These are phyloP conservation scores for Marasmius sp. DNA, from an alignment of 1,284 basidiomycete species.

Conservation along the genomic window DNA sequence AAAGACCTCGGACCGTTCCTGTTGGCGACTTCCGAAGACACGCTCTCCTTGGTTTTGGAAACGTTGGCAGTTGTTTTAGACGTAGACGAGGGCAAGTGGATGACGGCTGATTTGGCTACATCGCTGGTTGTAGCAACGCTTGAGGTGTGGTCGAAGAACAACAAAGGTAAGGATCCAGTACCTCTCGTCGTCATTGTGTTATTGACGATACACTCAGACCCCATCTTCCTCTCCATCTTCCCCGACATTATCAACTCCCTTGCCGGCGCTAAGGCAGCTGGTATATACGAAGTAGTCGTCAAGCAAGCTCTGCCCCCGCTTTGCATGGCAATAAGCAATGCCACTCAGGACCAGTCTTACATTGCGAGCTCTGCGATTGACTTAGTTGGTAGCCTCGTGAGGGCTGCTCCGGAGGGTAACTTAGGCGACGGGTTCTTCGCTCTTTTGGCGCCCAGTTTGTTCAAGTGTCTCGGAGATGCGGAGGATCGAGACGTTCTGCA, in stretches of 20 bases:
- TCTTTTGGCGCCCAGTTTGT: slow-evolving; percentile 72
- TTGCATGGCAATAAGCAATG: slow-evolving; percentile 59
- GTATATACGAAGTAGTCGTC: slow-evolving; percentile 72
- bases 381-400: slow-evolving; percentile 68
- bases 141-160: slow-evolving; percentile 83
- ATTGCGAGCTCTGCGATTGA: slow-evolving; percentile 80
- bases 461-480: slow-evolving; percentile 61
- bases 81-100: slow-evolving; percentile 71
- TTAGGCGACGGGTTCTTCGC: slow-evolving; percentile 80
- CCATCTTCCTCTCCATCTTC: slow-evolving; percentile 84
- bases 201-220: slow-evolving; percentile 54
- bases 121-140: slow-evolving; percentile 67
- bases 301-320: slow-evolving; percentile 74
- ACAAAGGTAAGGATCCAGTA: slow-evolving; percentile 55
- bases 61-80: slow-evolving; percentile 78
- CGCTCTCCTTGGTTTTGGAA: slow-evolving; percentile 88
- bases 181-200: background rate
- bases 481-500: slow-evolving; percentile 87
- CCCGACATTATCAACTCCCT: slow-evolving; percentile 80
- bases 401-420: slow-evolving; percentile 58
- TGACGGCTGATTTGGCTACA: slow-evolving; percentile 62
- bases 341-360: slow-evolving; percentile 67
- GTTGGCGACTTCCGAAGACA: slow-evolving; percentile 79
- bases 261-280: slow-evolving; percentile 54
- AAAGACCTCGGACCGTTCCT: slow-evolving; percentile 85